phyloP scores from a whole-genome alignment of 2,329 filamentous ascomycete species.

The Akanthomyces dipterigenus region DNA sequence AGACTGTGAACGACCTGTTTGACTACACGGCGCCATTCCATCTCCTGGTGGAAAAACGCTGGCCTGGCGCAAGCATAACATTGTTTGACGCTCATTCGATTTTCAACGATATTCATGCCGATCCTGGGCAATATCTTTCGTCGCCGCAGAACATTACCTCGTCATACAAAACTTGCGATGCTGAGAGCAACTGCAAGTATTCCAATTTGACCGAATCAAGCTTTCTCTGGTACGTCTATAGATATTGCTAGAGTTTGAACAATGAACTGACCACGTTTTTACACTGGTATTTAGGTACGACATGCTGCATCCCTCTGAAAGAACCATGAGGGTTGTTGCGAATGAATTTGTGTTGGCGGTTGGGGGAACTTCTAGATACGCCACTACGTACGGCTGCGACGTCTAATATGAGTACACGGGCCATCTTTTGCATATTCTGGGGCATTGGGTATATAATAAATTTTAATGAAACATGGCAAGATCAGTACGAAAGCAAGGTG shows the following conservation, averaged over 20 bases:
- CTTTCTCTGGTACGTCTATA: conserved; percentile 54
- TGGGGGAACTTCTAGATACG: conserved; percentile 34
- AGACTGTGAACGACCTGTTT: conserved; percentile 42
- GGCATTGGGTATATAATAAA: no score
- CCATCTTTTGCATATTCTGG: no score
- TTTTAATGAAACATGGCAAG: no score
- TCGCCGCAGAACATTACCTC: conserved; percentile 56
- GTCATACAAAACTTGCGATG: conserved; percentile 48
- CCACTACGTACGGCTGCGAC: conserved; percentile 13
- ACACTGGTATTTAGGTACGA: conserved; percentile 41
- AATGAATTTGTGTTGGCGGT: conserved; percentile 35
- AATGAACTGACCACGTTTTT: not conserved
- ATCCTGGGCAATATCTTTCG: conserved; percentile 55
- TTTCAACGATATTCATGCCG: conserved; percentile 56
- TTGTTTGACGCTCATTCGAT: conserved; percentile 62
- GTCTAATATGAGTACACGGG: not conserved
- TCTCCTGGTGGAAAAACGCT: conserved; percentile 36
- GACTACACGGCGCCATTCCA: conserved; percentile 44
- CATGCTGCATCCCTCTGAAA: conserved; percentile 63
- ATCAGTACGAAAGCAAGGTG: not conserved
- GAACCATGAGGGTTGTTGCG: conserved; percentile 41
- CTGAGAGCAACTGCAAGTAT: conserved; percentile 28
- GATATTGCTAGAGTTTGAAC: no score
- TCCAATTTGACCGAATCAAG: conserved; percentile 43
- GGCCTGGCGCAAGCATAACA: conserved; percentile 54